Base-by-base conservation (phyloP, 352 stramenopile species). In the Phytophthora constricta region DNA sequence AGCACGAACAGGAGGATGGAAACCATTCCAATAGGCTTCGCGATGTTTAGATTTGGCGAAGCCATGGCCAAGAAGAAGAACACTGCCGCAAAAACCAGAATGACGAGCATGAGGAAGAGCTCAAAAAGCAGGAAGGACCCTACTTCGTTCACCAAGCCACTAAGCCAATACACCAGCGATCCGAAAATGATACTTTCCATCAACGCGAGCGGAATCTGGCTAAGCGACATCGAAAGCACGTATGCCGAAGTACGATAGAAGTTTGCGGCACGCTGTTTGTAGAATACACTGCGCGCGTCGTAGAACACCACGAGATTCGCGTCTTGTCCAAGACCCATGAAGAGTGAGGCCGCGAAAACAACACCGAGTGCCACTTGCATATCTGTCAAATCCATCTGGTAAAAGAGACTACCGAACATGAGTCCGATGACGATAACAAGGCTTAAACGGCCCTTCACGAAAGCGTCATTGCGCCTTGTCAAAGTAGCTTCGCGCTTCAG, bases 201-300 rank as follows among this genome's bases (percentile, higher is more conserved):
- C n/a, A 90, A 26, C 68, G 73, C 68, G 52, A 92, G 77, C 64
- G 86, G 77, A 50, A 90, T 72, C 49, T 87, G 67, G 41, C 77
- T 82, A 9, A 86, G 20, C 10, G 72, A 76, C 41, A 68, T 76
- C 5, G 79, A 82, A 23, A 97, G 61, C 39, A 96, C 82, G 63
- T 95, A 97, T 10, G 85, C 83, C 19, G 83, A 86, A 13, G 89
- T 84, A 41, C 86, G 85, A 59, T 92, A 97, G 59, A 97, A 97
- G 56, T 97, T 97, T 2, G 83, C 79, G 26, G 85, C 85, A 10
- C 80, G 79, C 53, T 98, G 91, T 61, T 96, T 97, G 79, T 97
- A 97, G 67, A 95, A 97, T 2, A 92, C 65, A 17, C 59, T 62
- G 5, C 80, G 80, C 1, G 67, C 68, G 19, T 90, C 70, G 60